phyloP scores from a whole-genome alignment of 1,284 basidiomycete species.

The Farysia itapuensis region DNA sequence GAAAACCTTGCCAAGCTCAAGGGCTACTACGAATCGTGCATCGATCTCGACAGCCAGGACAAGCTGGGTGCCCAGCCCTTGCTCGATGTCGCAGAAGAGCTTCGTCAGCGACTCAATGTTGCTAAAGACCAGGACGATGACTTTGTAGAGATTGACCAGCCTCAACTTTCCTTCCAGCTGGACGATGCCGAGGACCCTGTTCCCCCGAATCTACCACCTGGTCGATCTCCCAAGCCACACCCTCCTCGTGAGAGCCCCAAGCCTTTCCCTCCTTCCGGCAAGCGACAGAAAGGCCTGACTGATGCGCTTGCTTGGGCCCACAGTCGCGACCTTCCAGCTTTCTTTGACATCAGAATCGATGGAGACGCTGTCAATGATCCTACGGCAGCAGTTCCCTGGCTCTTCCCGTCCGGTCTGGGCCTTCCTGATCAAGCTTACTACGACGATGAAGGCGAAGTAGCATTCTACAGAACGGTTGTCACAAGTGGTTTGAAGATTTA shows the following conservation, averaged over 20 bases:
- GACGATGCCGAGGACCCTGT: slow-evolving; percentile 58
- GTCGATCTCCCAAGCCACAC: slow-evolving; percentile 39
- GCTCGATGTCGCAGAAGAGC: slow-evolving; percentile 60
- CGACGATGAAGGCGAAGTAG: slow-evolving; percentile 72
- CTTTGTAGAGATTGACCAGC: slow-evolving; percentile 68
- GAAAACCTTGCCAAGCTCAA: slow-evolving; percentile 77
- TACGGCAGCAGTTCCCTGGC: slow-evolving; percentile 79
- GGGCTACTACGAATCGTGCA: slow-evolving; percentile 78
- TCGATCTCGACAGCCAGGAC: slow-evolving; percentile 68
- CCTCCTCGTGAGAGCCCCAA: slow-evolving; percentile 32
- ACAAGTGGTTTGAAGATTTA: slow-evolving; percentile 70
- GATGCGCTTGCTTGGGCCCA: slow-evolving; percentile 83
- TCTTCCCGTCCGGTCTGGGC: slow-evolving; percentile 79
- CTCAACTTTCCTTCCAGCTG: slow-evolving; percentile 67
- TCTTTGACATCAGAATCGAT: slow-evolving; percentile 79
- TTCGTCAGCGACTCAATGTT: slow-evolving; percentile 48
- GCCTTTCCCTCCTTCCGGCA: slow-evolving; percentile 38
- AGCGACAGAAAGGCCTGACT: slow-evolving; percentile 67
- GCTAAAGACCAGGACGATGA: slow-evolving; percentile 63
- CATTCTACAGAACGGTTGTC: slow-evolving; percentile 73
- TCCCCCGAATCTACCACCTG: slow-evolving; percentile 44
- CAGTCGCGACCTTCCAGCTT: slow-evolving; percentile 68
- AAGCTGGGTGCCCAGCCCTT: slow-evolving; percentile 62
- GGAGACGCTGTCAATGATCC: slow-evolving; percentile 90
- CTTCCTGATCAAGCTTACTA: slow-evolving; percentile 95